Evolutionary conservation across 2,329 filamentous ascomycete genomes (phyloP), one percentile per base, ranked within the genome.

Genomic region (Didymella keratinophila): DNA sequence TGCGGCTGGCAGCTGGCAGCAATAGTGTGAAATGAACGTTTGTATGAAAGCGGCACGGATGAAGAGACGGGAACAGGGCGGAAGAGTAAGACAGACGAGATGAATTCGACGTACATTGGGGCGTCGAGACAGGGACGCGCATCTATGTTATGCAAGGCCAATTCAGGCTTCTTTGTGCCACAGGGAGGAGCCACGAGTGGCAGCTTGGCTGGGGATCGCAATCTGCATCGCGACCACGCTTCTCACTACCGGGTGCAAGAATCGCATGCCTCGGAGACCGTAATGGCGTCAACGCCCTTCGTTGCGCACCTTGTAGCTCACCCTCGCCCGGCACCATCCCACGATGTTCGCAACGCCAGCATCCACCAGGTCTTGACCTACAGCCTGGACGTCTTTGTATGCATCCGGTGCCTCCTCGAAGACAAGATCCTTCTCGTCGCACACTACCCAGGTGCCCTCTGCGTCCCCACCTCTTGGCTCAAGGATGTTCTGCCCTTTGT

Each of bases 381-480:
- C 77, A 30, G 69, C 66, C 60, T 72, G 69, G 11, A 79, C 72
- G 51, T 78, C 70, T 54, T 78, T 77, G 54, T 75, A 79, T 18
- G 73, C 76, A 53, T 78, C 75, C 2, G 72, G 70, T 12, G 74
- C 73, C 60, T 79, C 76, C 61, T 79, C 75, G 59, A 72, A 77
- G 16, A 76, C 75, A 12, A 78, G 52, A 23, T 75, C 69, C 41
- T 75, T 75, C 48, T 78, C 71, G 42, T 76, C 73, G 52, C 76
- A 79, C 11, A 79, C 63, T 0, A 78, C 71, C 72, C 76, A 77
- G 5, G 72, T 76, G 7, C 74, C 73, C 3, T 72, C 66, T 51
- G 61, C 27, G 37, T 62, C 62, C 18, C 57, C 47, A 20, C 53
- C 46, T 48, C 54, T 61, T 34, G 67, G 71, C 56, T 70, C 64